Evolutionary conservation across 805 yeast species (phyloP), one percentile per base, ranked within the genome.

Genomic region (Teunomyces cretensis): DNA sequence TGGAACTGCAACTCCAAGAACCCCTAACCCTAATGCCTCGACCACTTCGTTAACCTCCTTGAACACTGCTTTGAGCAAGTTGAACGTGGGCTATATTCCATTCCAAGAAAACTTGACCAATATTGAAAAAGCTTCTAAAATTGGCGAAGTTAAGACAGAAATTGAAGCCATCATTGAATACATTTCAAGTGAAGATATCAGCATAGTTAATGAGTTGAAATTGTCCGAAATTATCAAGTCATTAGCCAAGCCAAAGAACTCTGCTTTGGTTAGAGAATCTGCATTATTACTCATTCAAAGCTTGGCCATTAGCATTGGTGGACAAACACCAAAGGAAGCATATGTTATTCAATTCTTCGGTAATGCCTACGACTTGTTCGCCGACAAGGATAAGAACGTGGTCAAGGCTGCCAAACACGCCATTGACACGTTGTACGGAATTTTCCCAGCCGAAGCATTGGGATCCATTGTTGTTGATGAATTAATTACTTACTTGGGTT

Each of bases 361-460:
- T 5, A 58, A 77, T 3, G 84, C 88, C 12, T 78, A 84, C 42
- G 96, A 90, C 58, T 71, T 82, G 33, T 74, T 81, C 46, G 82
- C 92, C 40, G 98, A 94, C 58, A 94, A 92, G 67, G 98, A 92
- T 58, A 84, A 80, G 62, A 79, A 83, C 40, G 94, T 92, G 37
- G 82, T 83, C 63, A 81, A 95, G 61, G 85, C 95, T 31, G 96
- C 96, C n/a, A 88, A 84, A 64, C 70, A 80, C 37, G 84, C 96
- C 9, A 69, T 81, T 35, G 94, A 87, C 57, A 68, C 88, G 13
- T 68, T 90, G 32, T 78, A 82, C 55, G 84, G 83, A 7, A 68
- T 80, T 50, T 86, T 78, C 70, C 90, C 96, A 37, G 72, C 78
- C 12, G 96, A 88, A 66, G 91, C 94, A 1, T 75, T 84, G 44